Percentiles rank a stretch among this genome's conserved stretches.
These are phyloP conservation scores for Solanum paucissectum DNA, from an alignment of 257 asterid species.

Conservation along the genomic window DNA sequence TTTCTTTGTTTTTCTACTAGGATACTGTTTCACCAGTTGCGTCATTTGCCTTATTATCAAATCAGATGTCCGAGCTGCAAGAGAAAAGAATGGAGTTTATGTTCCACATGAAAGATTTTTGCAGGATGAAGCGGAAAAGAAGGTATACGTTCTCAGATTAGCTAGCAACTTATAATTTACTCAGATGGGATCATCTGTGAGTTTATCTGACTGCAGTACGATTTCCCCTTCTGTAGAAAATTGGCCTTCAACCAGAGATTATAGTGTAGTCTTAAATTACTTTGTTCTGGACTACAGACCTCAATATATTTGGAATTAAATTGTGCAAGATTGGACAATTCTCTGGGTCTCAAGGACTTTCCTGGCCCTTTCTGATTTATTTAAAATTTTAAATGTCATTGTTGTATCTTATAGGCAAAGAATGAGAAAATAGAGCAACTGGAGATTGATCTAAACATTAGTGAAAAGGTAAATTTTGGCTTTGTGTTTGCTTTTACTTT, in stretches of 20 bases:
- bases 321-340: background rate
- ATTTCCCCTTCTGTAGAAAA: background rate
- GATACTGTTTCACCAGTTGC: background rate
- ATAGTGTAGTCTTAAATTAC: background rate
- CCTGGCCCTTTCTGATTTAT: too few species aligned
- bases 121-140: slow-evolving; percentile 77
- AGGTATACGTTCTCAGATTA: slow-evolving; percentile 27
- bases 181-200: background rate
- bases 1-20: background rate
- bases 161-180: background rate
- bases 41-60: background rate
- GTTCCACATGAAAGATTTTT: slow-evolving; percentile 75
- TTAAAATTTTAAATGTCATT: background rate
- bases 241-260: background rate
- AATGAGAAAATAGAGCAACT: slow-evolving; percentile 61
- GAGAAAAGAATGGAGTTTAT: slow-evolving; percentile 81
- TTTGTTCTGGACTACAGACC: background rate
- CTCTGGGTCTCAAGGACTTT: background rate
- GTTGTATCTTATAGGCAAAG: slow-evolving; percentile 47
- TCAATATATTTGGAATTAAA: background rate
- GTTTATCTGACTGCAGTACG: background rate
- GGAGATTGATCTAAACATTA: slow-evolving; percentile 47
- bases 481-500: background rate
- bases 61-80: slow-evolving; percentile 81
- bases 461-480: slow-evolving; percentile 39